Base-by-base conservation (phyloP, 257 asterid species). In the Ligustrum vulgare region DNA sequence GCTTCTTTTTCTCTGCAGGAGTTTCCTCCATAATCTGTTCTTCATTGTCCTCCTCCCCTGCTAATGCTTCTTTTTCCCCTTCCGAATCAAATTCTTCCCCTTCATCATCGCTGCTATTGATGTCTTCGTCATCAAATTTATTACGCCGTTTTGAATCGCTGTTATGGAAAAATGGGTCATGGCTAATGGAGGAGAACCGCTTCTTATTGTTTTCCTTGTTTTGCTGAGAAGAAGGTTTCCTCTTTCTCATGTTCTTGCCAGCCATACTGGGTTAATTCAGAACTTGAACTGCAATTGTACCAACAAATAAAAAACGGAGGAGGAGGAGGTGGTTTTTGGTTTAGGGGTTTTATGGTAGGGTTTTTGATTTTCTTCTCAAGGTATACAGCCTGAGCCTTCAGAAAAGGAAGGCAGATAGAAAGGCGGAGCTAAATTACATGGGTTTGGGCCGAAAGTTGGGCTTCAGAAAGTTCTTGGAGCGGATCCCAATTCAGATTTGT, bases 71-170 rank as follows among this genome's bases (percentile, higher is more conserved):
- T n/a, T 43, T 67, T 18, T 78, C 88, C 2, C 66, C 83, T 3
- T 77, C 88, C 16, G 75, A 77, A 28, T 62, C 89, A 62, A 67
- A 71, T 23, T 63, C 89, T 6, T 75, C 83, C 9, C 49, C 92
- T 60, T 85, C 94, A 3, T 84, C 93, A n/a, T 86, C 97, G 72
- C 92, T 84, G 84, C 97, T 94, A 74, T 74, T 88, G n/a, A 94
- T 89, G 11, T 85, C 86, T 16, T 92, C 98, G 35, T 89, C 97
- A 5, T 54, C 78, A 36, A 83, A 77, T 47, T 80, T 82, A 25
- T 93, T 88, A 15, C 89, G 82, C 73, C 92, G 90, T 67, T 91
- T 91, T 34, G 82, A 76, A 16, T 83, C 86, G 18, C 76, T 34
- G 16, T 82, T 88, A 8, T 86, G 91, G 8, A 89, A 88, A 75